Base-by-base conservation (phyloP, 2,329 filamentous ascomycete species). In the Fusarium equiseti region DNA sequence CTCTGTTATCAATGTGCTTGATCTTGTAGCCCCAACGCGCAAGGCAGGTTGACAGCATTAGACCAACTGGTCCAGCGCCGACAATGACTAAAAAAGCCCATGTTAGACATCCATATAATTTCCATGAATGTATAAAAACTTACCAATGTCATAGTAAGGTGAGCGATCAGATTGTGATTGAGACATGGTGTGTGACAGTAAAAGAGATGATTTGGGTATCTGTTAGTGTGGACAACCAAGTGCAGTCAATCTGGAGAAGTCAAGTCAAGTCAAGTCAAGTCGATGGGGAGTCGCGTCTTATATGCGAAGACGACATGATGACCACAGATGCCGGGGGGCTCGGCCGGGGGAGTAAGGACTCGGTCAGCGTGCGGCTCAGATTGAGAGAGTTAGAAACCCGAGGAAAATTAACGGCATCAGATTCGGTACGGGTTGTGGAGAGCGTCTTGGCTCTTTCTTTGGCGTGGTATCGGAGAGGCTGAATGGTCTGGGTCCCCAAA, bases 11-110 rank as follows among this genome's bases (percentile, higher is more conserved):
- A 77, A 97, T 94, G 82, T 97, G 94, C 85, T 95, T 97, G 81
- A 98, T 93, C 80, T 90, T 94, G 85, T 97, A 98, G 22, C 95
- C 95, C 93, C 94, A 97, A 83, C 94, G 87, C 66, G 93, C 92
- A 67, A 98, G 87, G 78, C 92, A 95, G 31, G 94, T 94, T 11
- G 94, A 96, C 26, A 97, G 87, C 82, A 97, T 90, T 62, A 97
- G 88, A 59, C 95, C 95, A 43, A 95, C 94, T 6, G 95, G 95
- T 18, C 95, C 95, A 59, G 95, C 95, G 70, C 95, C 95, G 59
- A 97, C 87, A 72, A 97, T 94, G 73, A 97, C 94, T 89, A 62
- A 46, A 6, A 11, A 29, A n/a, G 11, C 22, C 16, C 24, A 56
- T 22, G 68, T 80, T 55, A 77, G 72, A 69, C 52, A 68, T 63